These are phyloP conservation scores for Pinus tabuliformis DNA, from an alignment of 75 land plant genomes.

Conservation along the genomic window DNA sequence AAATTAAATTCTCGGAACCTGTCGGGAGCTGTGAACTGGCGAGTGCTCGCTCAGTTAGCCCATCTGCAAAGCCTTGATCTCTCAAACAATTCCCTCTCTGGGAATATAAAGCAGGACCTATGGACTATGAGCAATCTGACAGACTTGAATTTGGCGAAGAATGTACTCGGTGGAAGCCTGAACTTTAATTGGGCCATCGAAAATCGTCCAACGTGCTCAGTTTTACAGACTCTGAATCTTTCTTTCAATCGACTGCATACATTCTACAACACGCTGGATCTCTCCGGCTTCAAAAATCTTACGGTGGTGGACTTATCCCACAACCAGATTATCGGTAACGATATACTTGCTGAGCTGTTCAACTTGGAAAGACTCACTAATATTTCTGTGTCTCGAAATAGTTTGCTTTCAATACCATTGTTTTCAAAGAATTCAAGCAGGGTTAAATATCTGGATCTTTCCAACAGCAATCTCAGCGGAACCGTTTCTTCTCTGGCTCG, in stretches of 20 bases:
- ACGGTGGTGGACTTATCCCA: constrained; percentile 36
- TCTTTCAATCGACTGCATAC: constrained; percentile 40
- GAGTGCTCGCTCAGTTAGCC: no score
- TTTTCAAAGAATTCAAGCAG: constrained; percentile 11
- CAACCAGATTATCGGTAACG: constrained; percentile 1
- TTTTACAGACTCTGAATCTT: constrained; percentile 31
- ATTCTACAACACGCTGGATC: constrained; percentile 11
- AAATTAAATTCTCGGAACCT: no score
- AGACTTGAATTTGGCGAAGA: neutral
- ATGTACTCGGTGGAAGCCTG: neutral
- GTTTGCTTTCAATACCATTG: neutral
- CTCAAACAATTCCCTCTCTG: no score
- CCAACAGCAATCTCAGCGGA: constrained; percentile 39
- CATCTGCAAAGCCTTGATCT: no score
- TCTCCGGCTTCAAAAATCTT: constrained; percentile 22
- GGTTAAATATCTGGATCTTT: constrained; percentile 29
- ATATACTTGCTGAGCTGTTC: constrained; percentile 1
- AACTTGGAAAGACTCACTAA: neutral
- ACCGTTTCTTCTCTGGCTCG: constrained; percentile 39
- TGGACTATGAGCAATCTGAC: no score
- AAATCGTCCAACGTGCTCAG: neutral
- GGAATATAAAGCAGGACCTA: no score
- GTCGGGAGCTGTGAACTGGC: no score
- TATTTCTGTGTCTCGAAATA: constrained; percentile 14
- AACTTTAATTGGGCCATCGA: neutral